These are phyloP conservation scores for Leccinum truebloodii DNA, from an alignment of 768 basidiomycete genomes.

Conservation along the genomic window DNA sequence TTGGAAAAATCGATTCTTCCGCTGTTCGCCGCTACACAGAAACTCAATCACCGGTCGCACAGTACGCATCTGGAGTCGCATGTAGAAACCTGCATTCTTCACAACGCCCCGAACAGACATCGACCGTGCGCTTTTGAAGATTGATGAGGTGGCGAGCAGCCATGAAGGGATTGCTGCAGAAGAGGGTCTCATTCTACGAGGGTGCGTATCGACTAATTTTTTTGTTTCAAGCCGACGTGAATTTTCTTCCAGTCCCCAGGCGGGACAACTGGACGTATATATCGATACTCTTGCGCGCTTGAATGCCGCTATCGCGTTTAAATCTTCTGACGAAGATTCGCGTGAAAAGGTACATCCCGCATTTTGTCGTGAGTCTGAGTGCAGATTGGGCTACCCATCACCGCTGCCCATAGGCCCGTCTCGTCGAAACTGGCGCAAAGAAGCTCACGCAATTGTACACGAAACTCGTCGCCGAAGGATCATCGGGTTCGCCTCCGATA, in stretches of 20 bases:
- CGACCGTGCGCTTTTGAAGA: conserved; percentile 73
- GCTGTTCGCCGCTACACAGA: conserved; percentile 76
- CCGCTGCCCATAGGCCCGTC: conserved; percentile 49
- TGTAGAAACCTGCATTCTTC: background rate
- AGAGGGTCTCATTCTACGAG: conserved; percentile 75
- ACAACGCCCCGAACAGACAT: conserved; percentile 56
- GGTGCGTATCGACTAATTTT: conserved; percentile 43
- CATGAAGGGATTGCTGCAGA: conserved; percentile 76
- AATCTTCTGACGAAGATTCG: conserved; percentile 55
- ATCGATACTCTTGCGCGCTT: conserved; percentile 73
- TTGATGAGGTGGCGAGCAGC: conserved; percentile 75
- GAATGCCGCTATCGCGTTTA: conserved; percentile 79
- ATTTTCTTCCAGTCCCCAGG: conserved; percentile 56
- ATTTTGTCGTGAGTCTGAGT: background rate
- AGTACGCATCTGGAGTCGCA: conserved; percentile 48
- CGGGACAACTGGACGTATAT: conserved; percentile 63
- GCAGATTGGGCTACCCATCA: background rate
- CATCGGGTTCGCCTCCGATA: conserved; percentile 68
- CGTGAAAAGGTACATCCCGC: conserved; percentile 48
- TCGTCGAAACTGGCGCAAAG: conserved; percentile 82
- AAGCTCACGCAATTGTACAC: conserved; percentile 81
- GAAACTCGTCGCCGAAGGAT: conserved; percentile 86
- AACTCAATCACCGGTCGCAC: conserved; percentile 66
- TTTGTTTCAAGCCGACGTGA: conserved; percentile 4
- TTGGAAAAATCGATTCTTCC: conserved; percentile 86